Conservation (phyloP, 1,284 basidiomycete genomes). For the Cryptococcus depauperatus region DNA sequence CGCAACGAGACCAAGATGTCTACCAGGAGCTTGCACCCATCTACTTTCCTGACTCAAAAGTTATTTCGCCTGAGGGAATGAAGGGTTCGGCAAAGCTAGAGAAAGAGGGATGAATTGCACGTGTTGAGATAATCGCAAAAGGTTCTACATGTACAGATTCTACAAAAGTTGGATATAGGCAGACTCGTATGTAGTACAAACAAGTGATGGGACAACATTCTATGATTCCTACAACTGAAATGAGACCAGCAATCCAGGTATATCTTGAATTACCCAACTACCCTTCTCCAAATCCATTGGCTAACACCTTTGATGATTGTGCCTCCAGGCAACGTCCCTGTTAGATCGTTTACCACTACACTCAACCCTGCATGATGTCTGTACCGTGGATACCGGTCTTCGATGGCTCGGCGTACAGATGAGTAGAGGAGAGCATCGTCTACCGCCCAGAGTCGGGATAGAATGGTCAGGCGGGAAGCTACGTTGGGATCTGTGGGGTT, state of each 20-base stretch:
- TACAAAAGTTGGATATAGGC: background rate
- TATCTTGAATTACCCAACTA: conserved; percentile 23
- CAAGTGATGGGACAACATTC: background rate
- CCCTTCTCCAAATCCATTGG: conserved; percentile 26
- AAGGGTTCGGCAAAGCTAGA: background rate
- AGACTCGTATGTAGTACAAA: background rate
- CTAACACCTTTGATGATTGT: conserved; percentile 24
- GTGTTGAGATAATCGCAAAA: too few relatives aligned
- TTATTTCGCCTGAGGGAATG: too few relatives aligned
- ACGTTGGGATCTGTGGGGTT: too few relatives aligned
- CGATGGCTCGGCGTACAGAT: conserved; percentile 34
- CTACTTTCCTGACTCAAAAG: conserved; percentile 40
- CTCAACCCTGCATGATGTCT: conserved; percentile 33
- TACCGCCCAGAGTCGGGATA: conserved; percentile 34
- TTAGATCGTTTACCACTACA: conserved; percentile 23
- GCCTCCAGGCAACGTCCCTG: conserved; percentile 22
- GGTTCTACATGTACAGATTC: background rate
- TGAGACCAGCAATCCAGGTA: background rate
- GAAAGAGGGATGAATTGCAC: background rate
- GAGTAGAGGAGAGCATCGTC: conserved; percentile 40
- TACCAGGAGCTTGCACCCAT: conserved; percentile 25
- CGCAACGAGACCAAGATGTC: conserved; percentile 30
- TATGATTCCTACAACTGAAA: background rate
- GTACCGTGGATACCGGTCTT: conserved; percentile 33
- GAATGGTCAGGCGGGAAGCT: conserved; percentile 22